Evolutionary conservation across 257 asterid species (phyloP), one percentile per base, ranked within the genome.

Genomic region (Solanum habrochaites): DNA sequence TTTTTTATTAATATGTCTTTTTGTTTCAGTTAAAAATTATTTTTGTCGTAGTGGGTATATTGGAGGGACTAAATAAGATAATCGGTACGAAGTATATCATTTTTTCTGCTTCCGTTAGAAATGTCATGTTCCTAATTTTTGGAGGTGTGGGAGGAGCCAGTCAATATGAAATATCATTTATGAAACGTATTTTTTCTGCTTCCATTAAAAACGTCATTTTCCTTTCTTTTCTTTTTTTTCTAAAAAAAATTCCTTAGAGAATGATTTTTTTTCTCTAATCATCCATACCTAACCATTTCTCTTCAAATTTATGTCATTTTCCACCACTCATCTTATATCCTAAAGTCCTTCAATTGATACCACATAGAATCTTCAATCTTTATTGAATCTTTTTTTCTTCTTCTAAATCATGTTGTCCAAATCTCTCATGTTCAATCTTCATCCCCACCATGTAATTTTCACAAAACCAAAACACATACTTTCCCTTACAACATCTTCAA

Each of bases 381-480:
- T 82, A 85, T 77, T 70, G 89, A 89, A 86, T 83, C 90, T 86
- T 71, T 64, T 27, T 37, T 49, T 4, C 5, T 0, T 47, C 42
- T 58, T 25, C 4, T 20, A n/a, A 86, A 21, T 62, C 86, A 96
- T 95, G 96, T 81, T 84, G 74, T 92, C 96, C 90, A 92, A 86
- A 86, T 89, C 88, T 29, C 52, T 94, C 37, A 88, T 82, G 91
- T 90, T 91, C 88, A 69, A 81, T 88, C 91, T 85, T 80, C 85
- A 87, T 86, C 90, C 90, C 90, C 93, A 85, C 87, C 90, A 37
- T 85, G 60, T 42, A 82, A 47, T 80, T 85, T 83, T 83, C 78
- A 43, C 96, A 71, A 90, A 70, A 42, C 82, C 88, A 69, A 85
- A 66, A n/a, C 5, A n/a, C 85, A 23, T 20, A 25, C 8, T 1